Evolutionary conservation across 1,284 basidiomycete genomes (phyloP).

Genomic region (Porodaedalea pini): DNA sequence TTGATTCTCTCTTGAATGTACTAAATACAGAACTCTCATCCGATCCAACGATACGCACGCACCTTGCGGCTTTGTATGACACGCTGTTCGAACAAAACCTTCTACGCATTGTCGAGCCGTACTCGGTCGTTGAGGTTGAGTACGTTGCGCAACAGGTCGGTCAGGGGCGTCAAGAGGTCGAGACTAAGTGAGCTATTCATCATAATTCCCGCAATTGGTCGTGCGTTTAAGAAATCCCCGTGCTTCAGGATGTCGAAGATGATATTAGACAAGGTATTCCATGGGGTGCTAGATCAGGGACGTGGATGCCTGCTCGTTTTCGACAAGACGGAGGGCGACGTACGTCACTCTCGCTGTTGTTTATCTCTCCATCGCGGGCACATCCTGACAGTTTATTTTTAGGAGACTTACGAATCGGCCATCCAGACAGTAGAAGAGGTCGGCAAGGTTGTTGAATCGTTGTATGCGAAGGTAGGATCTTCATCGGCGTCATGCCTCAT

Average conservation of each 20-base stretch:
- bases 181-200: slow-evolving; percentile 74
- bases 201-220: neutral
- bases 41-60: slow-evolving; percentile 91
- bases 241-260: slow-evolving; percentile 82
- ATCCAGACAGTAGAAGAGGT: slow-evolving; percentile 89
- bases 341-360: slow-evolving; percentile 38
- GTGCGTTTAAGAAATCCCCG: slow-evolving; percentile 5
- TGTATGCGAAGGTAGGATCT: slow-evolving; percentile 82
- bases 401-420: slow-evolving; percentile 72
- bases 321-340: slow-evolving; percentile 81
- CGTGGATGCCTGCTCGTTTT: slow-evolving; percentile 90
- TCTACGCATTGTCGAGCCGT: slow-evolving; percentile 92
- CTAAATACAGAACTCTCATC: slow-evolving; percentile 74
- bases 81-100: slow-evolving; percentile 95
- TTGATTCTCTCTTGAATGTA: neutral
- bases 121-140: slow-evolving; percentile 87
- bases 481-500: slow-evolving; percentile 20
- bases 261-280: slow-evolving; percentile 95
- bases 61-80: slow-evolving; percentile 91
- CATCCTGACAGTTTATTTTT: neutral
- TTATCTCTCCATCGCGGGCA: too few species aligned
- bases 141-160: slow-evolving; percentile 88
- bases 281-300: slow-evolving; percentile 94
- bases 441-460: slow-evolving; percentile 84
- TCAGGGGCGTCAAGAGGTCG: slow-evolving; percentile 89